Percentiles rank a stretch among this genome's conserved stretches.
phyloP scores from a whole-genome alignment of 495 filamentous ascomycete species.

The Hypoxylon lenormandii region DNA sequence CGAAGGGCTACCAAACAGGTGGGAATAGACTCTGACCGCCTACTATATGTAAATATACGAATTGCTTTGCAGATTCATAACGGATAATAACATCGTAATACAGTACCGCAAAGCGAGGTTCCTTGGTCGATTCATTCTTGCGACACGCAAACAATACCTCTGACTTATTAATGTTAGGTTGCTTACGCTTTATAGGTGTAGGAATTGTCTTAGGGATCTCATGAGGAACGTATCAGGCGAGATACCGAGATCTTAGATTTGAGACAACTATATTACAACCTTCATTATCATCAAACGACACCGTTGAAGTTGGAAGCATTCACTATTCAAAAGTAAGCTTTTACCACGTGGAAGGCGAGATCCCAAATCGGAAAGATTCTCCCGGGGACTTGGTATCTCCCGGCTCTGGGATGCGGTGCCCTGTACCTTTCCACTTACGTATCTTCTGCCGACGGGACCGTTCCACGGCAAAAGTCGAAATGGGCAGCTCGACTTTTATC shows the following conservation, averaged over 20 bases:
- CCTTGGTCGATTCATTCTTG: constrained; percentile 7
- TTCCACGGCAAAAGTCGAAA: constrained; percentile 1
- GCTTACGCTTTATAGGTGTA: background rate
- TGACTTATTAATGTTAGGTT: constrained; percentile 17
- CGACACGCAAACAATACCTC: constrained; percentile 28
- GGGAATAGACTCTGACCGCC: too few relatives aligned
- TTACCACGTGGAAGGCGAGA: constrained; percentile 25
- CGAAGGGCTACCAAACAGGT: background rate
- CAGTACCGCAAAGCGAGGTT: constrained; percentile 8
- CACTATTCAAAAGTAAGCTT: background rate
- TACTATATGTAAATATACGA: background rate
- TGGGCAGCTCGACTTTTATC: background rate
- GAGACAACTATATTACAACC: constrained; percentile 1
- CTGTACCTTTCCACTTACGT: constrained; percentile 1
- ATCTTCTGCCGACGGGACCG: background rate
- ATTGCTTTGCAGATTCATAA: background rate
- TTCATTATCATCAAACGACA: background rate
- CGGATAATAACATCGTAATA: constrained; percentile 9
- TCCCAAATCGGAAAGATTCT: constrained; percentile 7
- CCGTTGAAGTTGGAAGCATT: background rate
- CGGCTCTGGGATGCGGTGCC: background rate
- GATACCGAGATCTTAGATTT: constrained; percentile 1
- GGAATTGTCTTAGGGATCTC: background rate
- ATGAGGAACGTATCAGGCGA: background rate
- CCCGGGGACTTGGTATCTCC: background rate